Base-by-base conservation (phyloP, 2,329 filamentous ascomycete genomes). In the Apiospora pterosperma region DNA sequence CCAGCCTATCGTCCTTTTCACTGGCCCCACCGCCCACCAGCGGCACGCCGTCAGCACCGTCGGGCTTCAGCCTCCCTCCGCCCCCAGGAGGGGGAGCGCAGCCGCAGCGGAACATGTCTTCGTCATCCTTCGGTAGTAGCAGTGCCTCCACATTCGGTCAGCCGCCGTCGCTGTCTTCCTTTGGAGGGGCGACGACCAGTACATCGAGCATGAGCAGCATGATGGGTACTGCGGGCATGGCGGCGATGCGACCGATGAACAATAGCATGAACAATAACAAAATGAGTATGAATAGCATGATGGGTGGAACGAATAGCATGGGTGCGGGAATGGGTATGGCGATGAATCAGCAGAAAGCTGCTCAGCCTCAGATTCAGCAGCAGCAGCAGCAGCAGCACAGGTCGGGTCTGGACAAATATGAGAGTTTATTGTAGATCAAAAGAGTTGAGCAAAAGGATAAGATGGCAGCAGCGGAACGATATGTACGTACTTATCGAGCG, bases 401-500 rank as follows among this genome's bases (percentile, higher is more conserved):
- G 70, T 82, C 83, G 5, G 87, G 88, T 0, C 78, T 91, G 76
- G 88, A 90, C 76, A 89, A 88, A 77, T 91, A 90, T 68, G 85
- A 89, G 75, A 91, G 89, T 77, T 74, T 91, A 69, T 75, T 91
- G 69, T 90, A 78, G 65, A 52, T 61, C 34, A n/a, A 31, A 55
- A 31, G 19, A n/a, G 28, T 34, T 2, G 7, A 31, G 28, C 21
- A 19, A 25, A 6, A n/a, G 48, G 16, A n/a, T 55, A 55, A 31
- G 48, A 28, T 34, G 34, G 28, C 7, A 55, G 48, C 28, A 55
- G 48, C 48, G 48, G 25, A 55, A n/a, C 11, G 48, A 10, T 4
- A n/a, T 41, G 8, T 21, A n/a, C 31, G 25, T 34, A 52, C 12
- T 34, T 34, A 31, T n/a, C 28, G 25, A 10, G 8, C n/a, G 16